Evolutionary conservation across 768 basidiomycete genomes (phyloP).

Genomic region (Chalciporus sphaerocephalus): DNA sequence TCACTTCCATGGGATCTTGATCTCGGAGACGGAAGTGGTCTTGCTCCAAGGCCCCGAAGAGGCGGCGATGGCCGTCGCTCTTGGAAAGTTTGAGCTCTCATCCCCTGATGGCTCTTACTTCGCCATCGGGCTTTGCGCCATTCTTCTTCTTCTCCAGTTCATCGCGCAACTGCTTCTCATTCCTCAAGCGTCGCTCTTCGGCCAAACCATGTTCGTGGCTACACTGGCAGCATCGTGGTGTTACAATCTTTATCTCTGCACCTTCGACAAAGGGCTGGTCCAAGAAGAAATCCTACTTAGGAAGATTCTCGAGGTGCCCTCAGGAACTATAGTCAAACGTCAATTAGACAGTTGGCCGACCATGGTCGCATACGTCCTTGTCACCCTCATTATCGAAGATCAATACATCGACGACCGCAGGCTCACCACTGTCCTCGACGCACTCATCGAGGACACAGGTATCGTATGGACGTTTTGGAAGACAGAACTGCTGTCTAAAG

Average conservation of each 20-base stretch:
- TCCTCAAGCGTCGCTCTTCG: conserved; percentile 10
- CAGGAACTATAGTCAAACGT: neutral
- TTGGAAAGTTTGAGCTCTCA: conserved; percentile 6
- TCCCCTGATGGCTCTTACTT: neutral
- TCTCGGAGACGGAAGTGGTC: conserved; percentile 3
- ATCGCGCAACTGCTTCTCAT: conserved; percentile 23
- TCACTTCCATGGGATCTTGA: conserved; percentile 6
- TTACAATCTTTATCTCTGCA: conserved; percentile 29
- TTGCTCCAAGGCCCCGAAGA: conserved; percentile 10
- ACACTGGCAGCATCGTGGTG: conserved; percentile 28
- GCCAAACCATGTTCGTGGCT: conserved; percentile 12
- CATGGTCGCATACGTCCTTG: conserved; percentile 11
- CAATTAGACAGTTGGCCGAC: conserved; percentile 7
- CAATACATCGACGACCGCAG: neutral
- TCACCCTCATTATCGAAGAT: conserved; percentile 7
- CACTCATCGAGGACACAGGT: conserved; percentile 3
- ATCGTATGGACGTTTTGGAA: conserved; percentile 6
- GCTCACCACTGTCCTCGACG: neutral
- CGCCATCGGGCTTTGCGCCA: conserved; percentile 22
- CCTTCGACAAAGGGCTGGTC: conserved; percentile 27
- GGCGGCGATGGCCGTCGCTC: conserved; percentile 9
- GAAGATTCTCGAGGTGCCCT: neutral
- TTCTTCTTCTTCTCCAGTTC: conserved; percentile 29
- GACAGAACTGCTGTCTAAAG: neutral
- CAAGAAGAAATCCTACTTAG: conserved; percentile 10